phyloP scores from a whole-genome alignment of 306 rosid genomes.

The Pueraria montana region DNA sequence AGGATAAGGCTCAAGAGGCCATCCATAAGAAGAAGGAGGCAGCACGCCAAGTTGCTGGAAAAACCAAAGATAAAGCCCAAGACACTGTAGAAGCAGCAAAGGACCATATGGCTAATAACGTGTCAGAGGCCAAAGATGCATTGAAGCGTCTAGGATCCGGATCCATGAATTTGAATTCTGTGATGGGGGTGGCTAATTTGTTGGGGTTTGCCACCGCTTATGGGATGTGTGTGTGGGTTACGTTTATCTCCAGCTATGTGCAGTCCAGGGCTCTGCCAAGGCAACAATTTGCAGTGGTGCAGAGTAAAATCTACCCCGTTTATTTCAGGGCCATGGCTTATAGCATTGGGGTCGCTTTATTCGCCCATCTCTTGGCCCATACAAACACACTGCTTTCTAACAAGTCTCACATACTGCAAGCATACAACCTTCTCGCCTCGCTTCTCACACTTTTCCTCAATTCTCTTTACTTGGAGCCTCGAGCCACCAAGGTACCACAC shows the following conservation, averaged over 20 bases:
- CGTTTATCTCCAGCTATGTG: constrained; percentile 76
- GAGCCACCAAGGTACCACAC: constrained; percentile 81
- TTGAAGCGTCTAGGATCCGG: neutral
- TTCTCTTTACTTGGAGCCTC: constrained; percentile 81
- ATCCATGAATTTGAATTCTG: neutral
- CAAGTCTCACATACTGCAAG: constrained; percentile 50
- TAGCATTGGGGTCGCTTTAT: constrained; percentile 58
- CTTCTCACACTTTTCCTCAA: constrained; percentile 59
- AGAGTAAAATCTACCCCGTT: constrained; percentile 86
- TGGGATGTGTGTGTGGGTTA: constrained; percentile 81
- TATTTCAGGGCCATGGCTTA: constrained; percentile 73
- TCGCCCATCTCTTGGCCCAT: constrained; percentile 57
- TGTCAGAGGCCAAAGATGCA: neutral
- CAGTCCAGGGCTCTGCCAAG: constrained; percentile 63
- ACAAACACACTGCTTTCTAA: constrained; percentile 6
- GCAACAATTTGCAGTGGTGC: constrained; percentile 83
- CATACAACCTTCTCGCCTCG: constrained; percentile 56
- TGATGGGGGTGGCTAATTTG: constrained; percentile 49
- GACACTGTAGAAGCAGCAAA: constrained; percentile 31
- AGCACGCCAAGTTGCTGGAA: constrained; percentile 30
- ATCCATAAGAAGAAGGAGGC: constrained; percentile 33
- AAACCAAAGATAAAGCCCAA: constrained; percentile 43
- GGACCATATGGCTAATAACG: constrained; percentile 47
- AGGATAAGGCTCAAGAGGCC: constrained; percentile 46
- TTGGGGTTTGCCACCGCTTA: constrained; percentile 70